A percentile compares a stretch with the other conserved stretches of the same genome.
Conservation (phyloP, 1,284 basidiomycete species). For the Naganishia cerealis region DNA sequence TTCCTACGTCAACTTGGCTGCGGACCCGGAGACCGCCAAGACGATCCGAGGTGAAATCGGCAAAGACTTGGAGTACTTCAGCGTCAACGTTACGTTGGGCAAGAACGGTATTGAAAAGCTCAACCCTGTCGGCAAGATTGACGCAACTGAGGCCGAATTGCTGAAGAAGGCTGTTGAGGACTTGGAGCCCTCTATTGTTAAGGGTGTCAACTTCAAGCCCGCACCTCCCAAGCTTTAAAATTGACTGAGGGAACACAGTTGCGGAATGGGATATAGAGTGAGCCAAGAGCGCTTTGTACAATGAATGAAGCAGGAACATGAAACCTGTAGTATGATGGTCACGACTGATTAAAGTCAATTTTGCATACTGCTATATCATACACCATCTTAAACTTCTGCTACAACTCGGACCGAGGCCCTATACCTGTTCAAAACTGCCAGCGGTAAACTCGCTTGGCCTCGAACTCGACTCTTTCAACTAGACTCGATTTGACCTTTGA, state of each 20-base stretch:
- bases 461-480: constrained; percentile 7
- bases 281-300: constrained; percentile 17
- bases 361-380: constrained; percentile 5
- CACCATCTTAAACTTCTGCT: not conserved
- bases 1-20: constrained; percentile 77
- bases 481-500: constrained; percentile 14
- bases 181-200: constrained; percentile 59
- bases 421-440: constrained; percentile 11
- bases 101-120: constrained; percentile 64
- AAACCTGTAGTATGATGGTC: not conserved
- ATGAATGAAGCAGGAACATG: constrained; percentile 8
- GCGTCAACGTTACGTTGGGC: constrained; percentile 83
- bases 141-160: constrained; percentile 56
- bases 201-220: constrained; percentile 53
- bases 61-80: constrained; percentile 74
- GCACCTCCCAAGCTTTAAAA: constrained; percentile 52
- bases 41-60: constrained; percentile 55
- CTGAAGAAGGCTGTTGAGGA: constrained; percentile 58
- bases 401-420: not conserved
- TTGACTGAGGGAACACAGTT: not conserved
- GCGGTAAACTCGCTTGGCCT: constrained; percentile 18
- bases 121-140: constrained; percentile 58
- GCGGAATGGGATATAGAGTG: not conserved
- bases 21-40: constrained; percentile 54
- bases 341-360: not conserved